Evolutionary conservation across 164 flowering plant genomes (phyloP).

Genomic region (Tinospora cordifolia): DNA sequence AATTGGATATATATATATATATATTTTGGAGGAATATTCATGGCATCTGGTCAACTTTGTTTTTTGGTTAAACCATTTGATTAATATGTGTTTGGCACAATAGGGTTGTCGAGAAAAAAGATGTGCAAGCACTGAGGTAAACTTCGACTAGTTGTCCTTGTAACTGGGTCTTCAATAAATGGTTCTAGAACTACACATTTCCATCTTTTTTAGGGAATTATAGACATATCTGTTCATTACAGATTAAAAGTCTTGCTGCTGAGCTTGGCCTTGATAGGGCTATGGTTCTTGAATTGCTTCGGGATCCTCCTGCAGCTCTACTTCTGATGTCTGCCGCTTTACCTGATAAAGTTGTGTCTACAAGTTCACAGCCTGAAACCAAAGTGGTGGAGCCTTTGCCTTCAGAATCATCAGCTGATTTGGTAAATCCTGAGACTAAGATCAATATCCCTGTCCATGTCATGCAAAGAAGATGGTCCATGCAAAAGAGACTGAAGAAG

Average conservation of each 20-base stretch:
- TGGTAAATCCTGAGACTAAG: conserved; percentile 26
- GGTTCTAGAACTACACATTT: not conserved
- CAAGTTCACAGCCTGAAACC: conserved; percentile 27
- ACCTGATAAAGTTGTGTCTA: conserved; percentile 54
- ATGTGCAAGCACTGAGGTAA: not conserved
- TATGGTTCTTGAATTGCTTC: conserved; percentile 74
- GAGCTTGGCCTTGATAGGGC: conserved; percentile 89
- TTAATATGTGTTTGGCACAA: not conserved
- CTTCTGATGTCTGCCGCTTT: conserved; percentile 72
- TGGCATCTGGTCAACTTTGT: not conserved
- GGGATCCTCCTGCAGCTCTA: conserved; percentile 83
- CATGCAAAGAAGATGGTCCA: conserved; percentile 61
- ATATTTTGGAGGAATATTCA: not conserved
- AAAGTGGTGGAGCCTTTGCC: conserved; percentile 22
- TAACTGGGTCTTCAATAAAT: conserved; percentile 6
- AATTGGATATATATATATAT: too few species aligned
- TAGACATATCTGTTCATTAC: conserved; percentile 14
- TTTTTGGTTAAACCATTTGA: not conserved
- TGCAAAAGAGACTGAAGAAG: conserved; percentile 82
- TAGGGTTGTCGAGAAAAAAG: not conserved
- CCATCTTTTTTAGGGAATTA: not conserved
- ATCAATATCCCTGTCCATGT: conserved; percentile 60
- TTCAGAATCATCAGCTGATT: conserved; percentile 20
- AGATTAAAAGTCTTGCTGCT: conserved; percentile 83
- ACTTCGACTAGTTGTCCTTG: not conserved